Base-by-base conservation (phyloP, 2,329 filamentous ascomycete species). In the Beauveria pseudobassiana region DNA sequence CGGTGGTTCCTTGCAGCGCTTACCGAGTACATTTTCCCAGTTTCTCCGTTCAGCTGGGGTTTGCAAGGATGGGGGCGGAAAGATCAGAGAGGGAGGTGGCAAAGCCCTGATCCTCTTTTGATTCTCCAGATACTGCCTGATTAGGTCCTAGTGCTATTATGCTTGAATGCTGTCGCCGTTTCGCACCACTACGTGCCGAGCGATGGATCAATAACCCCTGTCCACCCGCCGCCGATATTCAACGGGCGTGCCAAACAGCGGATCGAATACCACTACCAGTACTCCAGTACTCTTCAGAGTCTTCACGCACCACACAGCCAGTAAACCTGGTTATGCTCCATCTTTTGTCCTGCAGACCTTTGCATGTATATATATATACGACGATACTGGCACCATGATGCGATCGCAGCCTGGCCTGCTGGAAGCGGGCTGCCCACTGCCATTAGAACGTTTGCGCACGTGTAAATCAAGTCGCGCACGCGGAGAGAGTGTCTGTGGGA, bases 81-180 rank as follows among this genome's bases (percentile, higher is more conserved):
- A n/a, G 38, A 45, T 52, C 26, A 24, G 46, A 52, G 26, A 59
- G 48, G 58, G 26, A 59, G 48, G 58, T 60, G 49, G 49, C 40
- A 48, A 60, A 52, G 50, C 20, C 20, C 5, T 12, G 40, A 6
- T 22, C 58, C 42, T 34, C 48, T 60, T 60, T 60, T 53, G 26
- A 26, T 60, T 60, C 58, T 60, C 58, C 58, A 60, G 58, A 54
- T 60, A 53, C 58, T 54, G 58, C 58, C 58, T 54, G 28, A 48
- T 53, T 54, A 8, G 42, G 58, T 3, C 18, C 34, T 60, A 60
- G 57, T 34, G 58, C 49, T 54, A n/a, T 48, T 46, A 26, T 43
- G 28, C 30, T 28, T 34, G 20, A 60, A 53, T 53, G 57, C 42
- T 42, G 56, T 52, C 12, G 49, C 38, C 50, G 49, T 54, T 60